Base-by-base conservation (phyloP, 345 rosid species). In the Microthlaspi erraticum region DNA sequence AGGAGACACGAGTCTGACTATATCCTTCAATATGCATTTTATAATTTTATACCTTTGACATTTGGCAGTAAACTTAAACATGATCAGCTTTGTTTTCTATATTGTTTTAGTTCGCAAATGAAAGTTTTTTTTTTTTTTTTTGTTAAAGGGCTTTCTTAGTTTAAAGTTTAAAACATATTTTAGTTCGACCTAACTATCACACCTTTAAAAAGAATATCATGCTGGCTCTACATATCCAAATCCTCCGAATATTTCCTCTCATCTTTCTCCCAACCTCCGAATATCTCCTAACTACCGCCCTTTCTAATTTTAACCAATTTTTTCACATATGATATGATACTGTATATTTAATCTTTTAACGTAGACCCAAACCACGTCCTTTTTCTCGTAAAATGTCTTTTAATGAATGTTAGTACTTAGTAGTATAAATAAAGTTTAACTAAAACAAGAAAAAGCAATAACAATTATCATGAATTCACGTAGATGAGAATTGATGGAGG, bases 101-200 rank as follows among this genome's bases (percentile, higher is more conserved):
- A 23, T 16, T 64, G 52, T 38, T 65, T 26, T 3, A 29, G 46
- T 43, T 52, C n/a, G 33, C 37, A 16, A 45, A 46, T 29, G 12
- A 46, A 37, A 36, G 6, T 11, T n/a, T n/a, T n/a, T n/a, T n/a
- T n/a, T n/a, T n/a, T n/a, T n/a, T n/a, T n/a, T n/a, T n/a, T n/a
- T n/a, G n/a, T n/a, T n/a, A n/a, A n/a, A n/a, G n/a, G n/a, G n/a
- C n/a, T n/a, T n/a, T n/a, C n/a, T n/a, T n/a, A n/a, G n/a, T n/a
- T n/a, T n/a, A 46, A 37, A 36, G 6, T 14, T 16, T 60, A 51
- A 32, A 51, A 45, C 64, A 34, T n/a, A 12, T 0, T 17, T 26
- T 57, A 46, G 60, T 49, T 73, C 60, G 14, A 73, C 77, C 77
- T 57, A 73, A 73, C 60, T 64, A 56, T 23, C 26, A 45, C 52